phyloP scores from a whole-genome alignment of 2,329 filamentous ascomycete genomes.

The Xylariaceae sp. region DNA sequence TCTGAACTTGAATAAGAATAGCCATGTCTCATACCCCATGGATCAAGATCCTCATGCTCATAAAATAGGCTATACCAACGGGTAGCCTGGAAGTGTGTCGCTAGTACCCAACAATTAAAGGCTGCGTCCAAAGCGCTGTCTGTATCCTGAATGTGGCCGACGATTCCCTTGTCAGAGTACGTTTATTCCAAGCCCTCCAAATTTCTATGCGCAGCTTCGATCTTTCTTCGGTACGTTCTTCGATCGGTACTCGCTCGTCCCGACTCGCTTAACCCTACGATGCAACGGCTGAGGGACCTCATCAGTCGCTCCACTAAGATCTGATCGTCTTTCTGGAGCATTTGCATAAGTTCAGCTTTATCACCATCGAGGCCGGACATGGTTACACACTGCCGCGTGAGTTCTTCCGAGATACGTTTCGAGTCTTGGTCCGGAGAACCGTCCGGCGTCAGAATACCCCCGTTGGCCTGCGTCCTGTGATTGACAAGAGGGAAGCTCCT shows the following conservation, averaged over 20 bases:
- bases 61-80: conserved; percentile 4
- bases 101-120: not conserved
- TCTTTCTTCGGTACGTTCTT: conserved; percentile 62
- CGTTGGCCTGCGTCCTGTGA: conserved; percentile 45
- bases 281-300: conserved; percentile 56
- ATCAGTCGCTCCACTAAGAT: conserved; percentile 57
- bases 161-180: too few relatives aligned
- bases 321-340: conserved; percentile 53
- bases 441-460: conserved; percentile 44
- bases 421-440: conserved; percentile 49
- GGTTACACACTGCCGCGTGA: conserved; percentile 47
- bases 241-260: conserved; percentile 54
- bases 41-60: conserved; percentile 11
- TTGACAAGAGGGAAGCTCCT: conserved; percentile 58
- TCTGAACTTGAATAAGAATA: conserved; percentile 4
- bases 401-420: conserved; percentile 43
- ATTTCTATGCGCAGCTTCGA: conserved; percentile 70
- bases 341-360: conserved; percentile 40
- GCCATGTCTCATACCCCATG: conserved; percentile 13
- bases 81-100: conserved; percentile 4
- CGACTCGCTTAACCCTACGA: conserved; percentile 54
- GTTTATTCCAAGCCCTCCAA: conserved; percentile 59
- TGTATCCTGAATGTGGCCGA: conserved; percentile 4
- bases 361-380: conserved; percentile 34
- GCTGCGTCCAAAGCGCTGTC: not conserved